Base-by-base conservation (phyloP, 345 rosid genomes). In the Sapria himalayana region DNA sequence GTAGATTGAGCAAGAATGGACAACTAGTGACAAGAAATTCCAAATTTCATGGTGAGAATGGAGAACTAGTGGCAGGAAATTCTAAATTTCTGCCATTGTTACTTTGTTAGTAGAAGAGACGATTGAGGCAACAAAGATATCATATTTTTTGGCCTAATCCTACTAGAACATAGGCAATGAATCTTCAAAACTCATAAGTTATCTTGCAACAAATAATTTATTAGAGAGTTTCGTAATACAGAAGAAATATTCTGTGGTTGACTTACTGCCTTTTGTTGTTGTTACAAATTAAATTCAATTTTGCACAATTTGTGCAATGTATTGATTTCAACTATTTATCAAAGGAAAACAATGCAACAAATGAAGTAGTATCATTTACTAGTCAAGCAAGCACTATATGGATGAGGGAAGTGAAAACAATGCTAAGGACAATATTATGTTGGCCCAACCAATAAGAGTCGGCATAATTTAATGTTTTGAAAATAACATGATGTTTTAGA, bases 231-330 rank as follows among this genome's bases (percentile, higher is more conserved):
- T 33, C n/a, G 10, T 33, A 12, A 33, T 33, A 12, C 10, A 33
- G n/a, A 4, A 15, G 14, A 33, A 33, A 33, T 33, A 33, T 4
- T 33, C 3, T 4, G 36, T 33, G 36, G 36, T 15, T 9, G 36
- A 33, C 36, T 33, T 33, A 15, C 36, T 33, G 36, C 36, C 36
- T 33, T 33, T 33, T 12, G 36, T 33, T 33, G n/a, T 12, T 4
- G 36, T 33, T 33, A 15, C 36, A 3, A 33, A 15, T 33, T 33
- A 15, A 3, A 15, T 33, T 4, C 36, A 33, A 12, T 4, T 33
- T 4, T 33, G 36, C 36, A 33, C 36, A 4, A 4, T 33, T 4
- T 12, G 36, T 12, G 36, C 36, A 33, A 5, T 5, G 9, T 5
- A 25, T 25, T 9, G 31, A n/a, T n/a, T n/a, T n/a, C n/a, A n/a